These are phyloP conservation scores for Triangularia verruculosa DNA, from an alignment of 2,329 filamentous ascomycete species.

Conservation along the genomic window DNA sequence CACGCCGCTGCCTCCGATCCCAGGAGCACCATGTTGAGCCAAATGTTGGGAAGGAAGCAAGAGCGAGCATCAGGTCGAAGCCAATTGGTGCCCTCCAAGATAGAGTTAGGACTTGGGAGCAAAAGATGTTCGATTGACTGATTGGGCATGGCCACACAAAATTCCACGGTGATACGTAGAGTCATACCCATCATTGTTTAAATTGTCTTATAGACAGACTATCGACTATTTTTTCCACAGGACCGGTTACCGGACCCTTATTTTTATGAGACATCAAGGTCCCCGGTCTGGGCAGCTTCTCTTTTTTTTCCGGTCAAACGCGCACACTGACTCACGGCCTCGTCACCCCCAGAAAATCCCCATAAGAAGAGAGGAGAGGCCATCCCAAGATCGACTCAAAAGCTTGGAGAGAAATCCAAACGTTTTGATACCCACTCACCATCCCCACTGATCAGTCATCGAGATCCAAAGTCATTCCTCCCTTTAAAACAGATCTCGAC, in stretches of 20 bases:
- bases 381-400: not conserved
- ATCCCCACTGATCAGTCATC: slow-evolving; percentile 1
- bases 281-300: slow-evolving; percentile 3
- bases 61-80: not conserved
- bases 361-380: slow-evolving; percentile 4
- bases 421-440: not conserved
- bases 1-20: slow-evolving; percentile 4
- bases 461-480: not conserved
- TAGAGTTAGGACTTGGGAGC: not conserved
- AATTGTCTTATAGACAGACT: not conserved
- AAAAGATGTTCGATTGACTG: not conserved
- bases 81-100: not conserved
- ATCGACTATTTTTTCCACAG: not conserved
- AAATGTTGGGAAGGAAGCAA: not conserved
- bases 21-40: slow-evolving; percentile 11
- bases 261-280: slow-evolving; percentile 14
- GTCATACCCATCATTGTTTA: not conserved
- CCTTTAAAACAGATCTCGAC: not conserved
- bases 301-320: slow-evolving; percentile 5
- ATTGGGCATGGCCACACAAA: not conserved
- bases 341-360: not conserved
- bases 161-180: not conserved
- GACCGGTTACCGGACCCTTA: slow-evolving; percentile 1
- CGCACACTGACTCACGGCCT: slow-evolving; percentile 18
- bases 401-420: not conserved